phyloP scores from a whole-genome alignment of 2,329 filamentous ascomycete genomes.

The Zasmidium cellare region DNA sequence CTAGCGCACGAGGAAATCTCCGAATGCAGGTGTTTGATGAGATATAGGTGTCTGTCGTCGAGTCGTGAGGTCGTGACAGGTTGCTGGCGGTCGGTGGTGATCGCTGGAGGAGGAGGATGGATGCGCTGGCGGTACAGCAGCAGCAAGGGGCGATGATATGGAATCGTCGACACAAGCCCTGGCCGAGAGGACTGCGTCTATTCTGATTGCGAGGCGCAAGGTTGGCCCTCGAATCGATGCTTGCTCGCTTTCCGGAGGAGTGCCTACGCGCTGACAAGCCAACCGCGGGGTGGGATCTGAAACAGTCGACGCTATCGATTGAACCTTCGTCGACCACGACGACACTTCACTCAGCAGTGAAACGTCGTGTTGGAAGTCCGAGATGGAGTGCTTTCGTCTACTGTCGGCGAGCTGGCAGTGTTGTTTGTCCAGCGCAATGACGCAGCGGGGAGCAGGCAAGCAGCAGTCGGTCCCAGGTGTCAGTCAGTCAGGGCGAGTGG shows the following conservation, averaged over 20 bases:
- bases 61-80: not conserved
- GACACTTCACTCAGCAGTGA: not conserved
- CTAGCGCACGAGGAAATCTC: constrained; percentile 3
- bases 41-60: not conserved
- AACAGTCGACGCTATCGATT: not conserved
- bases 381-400: no score
- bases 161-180: not conserved
- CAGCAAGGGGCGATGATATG: constrained; percentile 1
- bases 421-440: not conserved
- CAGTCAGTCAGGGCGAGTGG: not conserved
- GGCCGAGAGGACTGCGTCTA: not conserved
- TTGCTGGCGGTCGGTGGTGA: not conserved
- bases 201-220: constrained; percentile 5
- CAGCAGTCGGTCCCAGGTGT: not conserved
- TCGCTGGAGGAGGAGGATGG: not conserved
- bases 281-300: not conserved
- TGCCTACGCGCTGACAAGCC: not conserved
- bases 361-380: not conserved
- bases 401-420: not conserved
- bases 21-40: constrained; percentile 5
- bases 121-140: not conserved
- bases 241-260: not conserved
- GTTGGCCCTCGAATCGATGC: not conserved
- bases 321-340: not conserved
- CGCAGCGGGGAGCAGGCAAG: not conserved